Conservation (phyloP, 2,329 filamentous ascomycete species). For the Colletotrichum falcatum region DNA sequence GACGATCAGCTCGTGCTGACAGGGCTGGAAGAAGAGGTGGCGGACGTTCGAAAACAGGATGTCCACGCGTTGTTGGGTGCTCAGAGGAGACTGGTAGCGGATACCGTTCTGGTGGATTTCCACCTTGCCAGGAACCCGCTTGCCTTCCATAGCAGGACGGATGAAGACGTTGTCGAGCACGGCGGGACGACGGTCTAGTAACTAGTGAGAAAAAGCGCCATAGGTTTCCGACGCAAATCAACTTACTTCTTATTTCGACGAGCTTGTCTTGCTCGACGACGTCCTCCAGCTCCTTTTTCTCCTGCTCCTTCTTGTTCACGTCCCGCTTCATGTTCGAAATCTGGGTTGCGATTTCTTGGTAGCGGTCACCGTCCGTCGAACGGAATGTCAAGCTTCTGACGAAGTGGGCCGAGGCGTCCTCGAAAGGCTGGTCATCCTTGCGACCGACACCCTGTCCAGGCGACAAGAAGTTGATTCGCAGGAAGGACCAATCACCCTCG, state of each 20-base stretch:
- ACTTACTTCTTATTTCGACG: conserved; percentile 88
- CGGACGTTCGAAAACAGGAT: conserved; percentile 98
- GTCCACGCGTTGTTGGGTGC: conserved; percentile 86
- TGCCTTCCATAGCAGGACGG: conserved; percentile 94
- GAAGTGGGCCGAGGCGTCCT: conserved; percentile 95
- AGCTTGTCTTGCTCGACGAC: conserved; percentile 99
- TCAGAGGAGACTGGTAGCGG: conserved; percentile 86
- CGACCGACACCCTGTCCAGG: conserved; percentile 96
- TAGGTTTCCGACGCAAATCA: neutral
- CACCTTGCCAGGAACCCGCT: conserved; percentile 93
- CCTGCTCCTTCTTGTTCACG: conserved; percentile 90
- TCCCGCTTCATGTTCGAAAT: conserved; percentile 98
- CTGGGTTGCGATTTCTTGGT: conserved; percentile 90
- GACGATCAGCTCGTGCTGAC: conserved; percentile 94
- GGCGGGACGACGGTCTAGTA: conserved; percentile 83
- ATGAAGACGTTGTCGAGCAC: conserved; percentile 96
- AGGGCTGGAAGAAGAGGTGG: conserved; percentile 98
- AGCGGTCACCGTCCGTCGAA: conserved; percentile 87
- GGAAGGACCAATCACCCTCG: conserved; percentile 91
- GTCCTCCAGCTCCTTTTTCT: conserved; percentile 99
- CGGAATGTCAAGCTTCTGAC: conserved; percentile 95
- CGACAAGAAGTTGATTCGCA: conserved; percentile 97
- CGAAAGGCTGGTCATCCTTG: conserved; percentile 98
- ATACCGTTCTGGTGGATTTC: conserved; percentile 99
- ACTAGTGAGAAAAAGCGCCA: neutral